Evolutionary conservation across 768 basidiomycete genomes (phyloP), one percentile per base, ranked within the genome.

Genomic region (Suillus plorans): DNA sequence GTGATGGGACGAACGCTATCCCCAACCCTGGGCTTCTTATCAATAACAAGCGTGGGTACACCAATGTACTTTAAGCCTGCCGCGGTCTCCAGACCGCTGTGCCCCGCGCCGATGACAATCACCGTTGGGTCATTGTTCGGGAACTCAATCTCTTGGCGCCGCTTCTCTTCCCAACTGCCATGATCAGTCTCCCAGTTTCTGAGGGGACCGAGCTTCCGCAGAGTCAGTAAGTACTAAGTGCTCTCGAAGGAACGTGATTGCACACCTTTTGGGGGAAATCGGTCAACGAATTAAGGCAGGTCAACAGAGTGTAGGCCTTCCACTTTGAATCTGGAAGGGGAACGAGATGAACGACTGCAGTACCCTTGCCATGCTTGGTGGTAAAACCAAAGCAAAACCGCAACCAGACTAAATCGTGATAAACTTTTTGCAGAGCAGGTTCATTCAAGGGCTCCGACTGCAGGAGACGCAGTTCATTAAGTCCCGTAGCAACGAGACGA

Each of bases 81-180:
- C 0, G 90, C 89, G 2, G 86, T 71, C 47, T 82, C 84, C 34
- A 94, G 75, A 1, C 90, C 92, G 65, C 82, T 84, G 63, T 91
- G 91, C 0, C 89, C 89, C 0, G 82, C 89, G 10, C 89, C 87
- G 25, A 90, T 76, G 31, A 91, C 77, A 37, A 91, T 72, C 12
- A 89, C 90, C 2, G 80, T 80, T 0, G 89, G 88, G 44, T 82
- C 80, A 9, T 68, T 71, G n/a, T 81, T 81, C 36, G 73, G 74
- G 67, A 87, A 88, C 39, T 82, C 80, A 9, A 69, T 62, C 63
- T 84, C 81, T 39, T 70, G 71, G 45, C 74, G 73, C 39, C 86
- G 79, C 37, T 78, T 74, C 37, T 78, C 78, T 50, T 79, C 78
- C 89, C 89, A 90, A 63, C 81, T 79, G 8, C 84, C 85, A 69